Percentiles rank a stretch among this genome's conserved stretches.
These are phyloP conservation scores for Hypsizygus ulmarius DNA, from an alignment of 1,284 basidiomycete species.

Conservation along the genomic window DNA sequence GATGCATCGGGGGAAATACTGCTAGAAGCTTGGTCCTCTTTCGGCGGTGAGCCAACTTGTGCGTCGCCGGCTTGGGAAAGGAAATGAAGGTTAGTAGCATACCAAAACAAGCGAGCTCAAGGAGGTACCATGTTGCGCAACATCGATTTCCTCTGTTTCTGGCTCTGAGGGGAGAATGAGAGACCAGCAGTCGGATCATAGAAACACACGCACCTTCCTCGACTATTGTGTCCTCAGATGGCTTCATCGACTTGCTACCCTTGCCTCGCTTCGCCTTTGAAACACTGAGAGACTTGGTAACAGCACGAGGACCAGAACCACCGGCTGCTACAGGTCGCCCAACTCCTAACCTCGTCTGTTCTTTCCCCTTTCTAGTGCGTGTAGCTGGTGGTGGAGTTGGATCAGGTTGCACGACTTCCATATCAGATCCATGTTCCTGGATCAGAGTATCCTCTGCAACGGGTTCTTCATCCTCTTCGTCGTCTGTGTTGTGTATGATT, in stretches of 20 bases:
- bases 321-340: conserved; percentile 64
- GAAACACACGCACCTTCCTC: conserved; percentile 55
- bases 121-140: too few species aligned
- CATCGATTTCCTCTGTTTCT: neutral
- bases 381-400: conserved; percentile 32
- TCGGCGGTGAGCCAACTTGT: neutral
- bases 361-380: conserved; percentile 66
- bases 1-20: conserved; percentile 8
- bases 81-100: too few species aligned
- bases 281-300: conserved; percentile 58
- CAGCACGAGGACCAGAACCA: conserved; percentile 56
- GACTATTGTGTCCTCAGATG: conserved; percentile 53
- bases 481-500: conserved; percentile 44
- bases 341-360: conserved; percentile 69
- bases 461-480: conserved; percentile 44
- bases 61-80: neutral
- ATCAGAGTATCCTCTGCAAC: conserved; percentile 27
- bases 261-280: conserved; percentile 48
- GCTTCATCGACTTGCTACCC: conserved; percentile 48
- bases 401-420: conserved; percentile 22
- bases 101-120: too few species aligned
- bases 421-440: neutral
- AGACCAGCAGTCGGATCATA: neutral
- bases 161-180: neutral
- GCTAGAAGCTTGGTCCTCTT: conserved; percentile 1